These are phyloP conservation scores for Lepidopterella palustris DNA, from an alignment of 495 filamentous ascomycete genomes.

Conservation along the genomic window DNA sequence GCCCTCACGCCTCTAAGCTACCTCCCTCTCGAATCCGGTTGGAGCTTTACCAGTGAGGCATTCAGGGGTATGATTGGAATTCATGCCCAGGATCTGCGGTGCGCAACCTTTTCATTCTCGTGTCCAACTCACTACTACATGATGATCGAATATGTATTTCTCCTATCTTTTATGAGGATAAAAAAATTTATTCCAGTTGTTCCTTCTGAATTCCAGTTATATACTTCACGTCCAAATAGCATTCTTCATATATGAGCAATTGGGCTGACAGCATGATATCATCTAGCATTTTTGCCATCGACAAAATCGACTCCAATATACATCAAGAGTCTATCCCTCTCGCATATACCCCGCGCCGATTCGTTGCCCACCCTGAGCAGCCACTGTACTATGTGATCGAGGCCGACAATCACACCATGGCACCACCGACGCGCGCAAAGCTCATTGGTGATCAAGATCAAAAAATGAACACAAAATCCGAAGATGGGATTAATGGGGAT, in stretches of 20 bases:
- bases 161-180: slow-evolving; percentile 19
- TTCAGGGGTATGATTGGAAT: slow-evolving; percentile 94
- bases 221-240: no score
- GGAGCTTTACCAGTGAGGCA: slow-evolving; percentile 92
- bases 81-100: slow-evolving; percentile 82
- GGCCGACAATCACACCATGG: slow-evolving; percentile 82
- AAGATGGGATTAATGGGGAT: slow-evolving; percentile 9
- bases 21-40: slow-evolving; percentile 81
- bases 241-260: slow-evolving; percentile 2
- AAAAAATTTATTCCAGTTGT: slow-evolving; percentile 60
- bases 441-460: slow-evolving; percentile 54
- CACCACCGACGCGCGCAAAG: slow-evolving; percentile 60
- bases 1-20: slow-evolving; percentile 90
- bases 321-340: slow-evolving; percentile 82
- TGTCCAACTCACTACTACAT: slow-evolving; percentile 38
- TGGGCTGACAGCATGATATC: slow-evolving; percentile 5
- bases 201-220: slow-evolving; percentile 73
- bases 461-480: not conserved
- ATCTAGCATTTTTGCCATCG: slow-evolving; percentile 82
- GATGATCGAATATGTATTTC: slow-evolving; percentile 59
- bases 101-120: slow-evolving; percentile 42
- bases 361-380: slow-evolving; percentile 80
- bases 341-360: slow-evolving; percentile 81
- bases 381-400: slow-evolving; percentile 91
- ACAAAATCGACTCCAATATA: slow-evolving; percentile 77